Conservation (phyloP, 345 rosid species). For the Lumnitzera littorea region DNA sequence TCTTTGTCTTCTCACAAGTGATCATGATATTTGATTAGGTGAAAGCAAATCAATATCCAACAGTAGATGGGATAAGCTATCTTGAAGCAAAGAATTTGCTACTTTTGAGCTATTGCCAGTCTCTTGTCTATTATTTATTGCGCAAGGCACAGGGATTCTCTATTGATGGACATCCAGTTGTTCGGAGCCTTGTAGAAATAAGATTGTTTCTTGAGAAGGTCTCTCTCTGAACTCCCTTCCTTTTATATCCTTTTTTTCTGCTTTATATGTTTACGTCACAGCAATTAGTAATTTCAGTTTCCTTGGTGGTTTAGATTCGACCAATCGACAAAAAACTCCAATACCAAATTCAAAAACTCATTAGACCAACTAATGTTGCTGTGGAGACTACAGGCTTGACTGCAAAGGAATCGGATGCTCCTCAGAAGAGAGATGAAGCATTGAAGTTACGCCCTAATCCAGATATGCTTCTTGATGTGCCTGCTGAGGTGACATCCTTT, state of each 20-base stretch:
- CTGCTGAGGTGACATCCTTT: conserved; percentile 23
- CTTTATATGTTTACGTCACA: background rate
- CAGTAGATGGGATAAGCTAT: conserved; percentile 83
- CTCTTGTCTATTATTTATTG: conserved; percentile 68
- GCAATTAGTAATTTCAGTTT: background rate
- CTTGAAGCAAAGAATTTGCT: conserved; percentile 81
- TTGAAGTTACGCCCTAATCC: conserved; percentile 78
- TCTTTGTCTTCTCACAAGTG: background rate
- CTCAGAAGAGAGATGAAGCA: conserved; percentile 51
- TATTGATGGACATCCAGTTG: conserved; percentile 71
- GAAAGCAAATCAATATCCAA: conserved; percentile 56
- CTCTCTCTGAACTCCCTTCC: conserved; percentile 1
- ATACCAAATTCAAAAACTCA: conserved; percentile 85
- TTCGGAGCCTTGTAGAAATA: conserved; percentile 77
- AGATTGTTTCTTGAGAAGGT: conserved; percentile 90
- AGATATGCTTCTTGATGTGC: conserved; percentile 49
- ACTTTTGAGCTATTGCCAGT: conserved; percentile 80
- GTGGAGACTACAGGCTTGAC: conserved; percentile 21
- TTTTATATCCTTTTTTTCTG: background rate
- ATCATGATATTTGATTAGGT: conserved; percentile 31
- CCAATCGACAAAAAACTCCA: conserved; percentile 87
- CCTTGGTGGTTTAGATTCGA: conserved; percentile 46
- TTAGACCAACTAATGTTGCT: conserved; percentile 27
- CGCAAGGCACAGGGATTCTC: conserved; percentile 78
- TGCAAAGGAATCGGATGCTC: conserved; percentile 25